A percentile compares a stretch with the other conserved stretches of the same genome.
phyloP scores from a whole-genome alignment of 345 rosid genomes.

The Dipteronia dyeriana region DNA sequence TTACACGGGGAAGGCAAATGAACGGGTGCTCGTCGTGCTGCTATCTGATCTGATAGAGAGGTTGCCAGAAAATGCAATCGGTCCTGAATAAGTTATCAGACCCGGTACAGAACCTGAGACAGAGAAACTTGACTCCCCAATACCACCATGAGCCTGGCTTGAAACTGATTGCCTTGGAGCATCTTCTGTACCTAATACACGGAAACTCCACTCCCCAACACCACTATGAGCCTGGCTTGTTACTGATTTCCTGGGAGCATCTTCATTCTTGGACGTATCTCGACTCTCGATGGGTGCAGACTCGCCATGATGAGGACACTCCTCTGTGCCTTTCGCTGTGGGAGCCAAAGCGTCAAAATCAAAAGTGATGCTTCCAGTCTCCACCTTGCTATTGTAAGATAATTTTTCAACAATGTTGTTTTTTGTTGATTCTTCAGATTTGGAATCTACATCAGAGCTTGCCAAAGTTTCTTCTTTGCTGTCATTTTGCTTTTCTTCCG shows the following conservation, averaged over 20 bases:
- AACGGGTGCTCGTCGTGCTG: slow-evolving; percentile 89
- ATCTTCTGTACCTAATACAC: slow-evolving; percentile 15
- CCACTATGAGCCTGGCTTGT: not conserved
- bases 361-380: slow-evolving; percentile 36
- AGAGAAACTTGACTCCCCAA: slow-evolving; percentile 81
- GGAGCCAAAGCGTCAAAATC: slow-evolving; percentile 31
- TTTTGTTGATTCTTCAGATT: slow-evolving; percentile 24
- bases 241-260: slow-evolving; percentile 22
- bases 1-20: slow-evolving; percentile 94
- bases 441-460: slow-evolving; percentile 20
- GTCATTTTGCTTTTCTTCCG: slow-evolving; percentile 19
- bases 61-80: slow-evolving; percentile 68
- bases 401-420: slow-evolving; percentile 20
- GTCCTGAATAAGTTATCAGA: slow-evolving; percentile 66
- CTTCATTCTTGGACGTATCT: slow-evolving; percentile 25
- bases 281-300: slow-evolving; percentile 19
- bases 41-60: slow-evolving; percentile 84
- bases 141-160: slow-evolving; percentile 28
- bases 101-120: slow-evolving; percentile 59
- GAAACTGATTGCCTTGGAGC: slow-evolving; percentile 27
- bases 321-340: slow-evolving; percentile 18
- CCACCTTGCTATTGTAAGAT: slow-evolving; percentile 24
- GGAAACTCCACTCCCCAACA: too few species aligned
- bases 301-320: slow-evolving; percentile 22
- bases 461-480: slow-evolving; percentile 12